phyloP scores from a whole-genome alignment of 371 early-diverging fungal genomes.

The Mucor indicus region DNA sequence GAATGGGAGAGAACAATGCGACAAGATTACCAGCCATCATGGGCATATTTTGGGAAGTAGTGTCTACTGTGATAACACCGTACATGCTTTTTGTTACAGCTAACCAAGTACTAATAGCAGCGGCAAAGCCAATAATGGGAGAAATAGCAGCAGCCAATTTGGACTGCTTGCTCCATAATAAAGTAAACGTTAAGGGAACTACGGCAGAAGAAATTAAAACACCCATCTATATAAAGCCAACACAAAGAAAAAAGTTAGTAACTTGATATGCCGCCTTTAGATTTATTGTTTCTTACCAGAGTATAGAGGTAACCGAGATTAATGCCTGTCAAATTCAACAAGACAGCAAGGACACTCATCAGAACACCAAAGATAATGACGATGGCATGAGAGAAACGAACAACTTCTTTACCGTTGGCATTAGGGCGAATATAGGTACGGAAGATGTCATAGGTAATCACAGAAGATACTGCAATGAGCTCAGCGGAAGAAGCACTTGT shows the following conservation, averaged over 20 bases:
- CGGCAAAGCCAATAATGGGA: slow-evolving; percentile 49
- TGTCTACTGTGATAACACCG: slow-evolving; percentile 52
- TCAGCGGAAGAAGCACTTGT: slow-evolving; percentile 69
- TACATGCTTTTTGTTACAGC: slow-evolving; percentile 49
- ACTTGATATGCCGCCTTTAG: too few species aligned
- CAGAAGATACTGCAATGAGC: slow-evolving; percentile 68
- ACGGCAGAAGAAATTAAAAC: slow-evolving; percentile 66
- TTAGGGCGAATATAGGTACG: slow-evolving; percentile 63
- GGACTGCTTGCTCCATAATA: slow-evolving; percentile 66
- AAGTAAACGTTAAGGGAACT: slow-evolving; percentile 57
- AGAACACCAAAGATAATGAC: slow-evolving; percentile 60
- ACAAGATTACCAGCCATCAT: slow-evolving; percentile 71
- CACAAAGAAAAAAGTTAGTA: too few species aligned
- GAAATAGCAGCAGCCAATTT: slow-evolving; percentile 51
- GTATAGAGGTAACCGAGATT: slow-evolving; percentile 65
- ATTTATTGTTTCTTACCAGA: slow-evolving; percentile 16
- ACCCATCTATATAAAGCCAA: slow-evolving; percentile 66
- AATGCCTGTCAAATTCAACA: slow-evolving; percentile 60
- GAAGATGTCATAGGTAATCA: slow-evolving; percentile 67
- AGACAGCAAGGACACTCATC: slow-evolving; percentile 64
- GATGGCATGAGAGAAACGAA: slow-evolving; percentile 55
- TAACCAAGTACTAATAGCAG: slow-evolving; percentile 62
- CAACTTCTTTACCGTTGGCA: slow-evolving; percentile 58
- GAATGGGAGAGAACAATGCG: slow-evolving; percentile 30
- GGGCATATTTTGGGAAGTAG: slow-evolving; percentile 62